A percentile compares a stretch with the other conserved stretches of the same genome.
Evolutionary conservation across 2,329 filamentous ascomycete species (phyloP).

Genomic region (Pseudopyrenochaeta lycopersici): DNA sequence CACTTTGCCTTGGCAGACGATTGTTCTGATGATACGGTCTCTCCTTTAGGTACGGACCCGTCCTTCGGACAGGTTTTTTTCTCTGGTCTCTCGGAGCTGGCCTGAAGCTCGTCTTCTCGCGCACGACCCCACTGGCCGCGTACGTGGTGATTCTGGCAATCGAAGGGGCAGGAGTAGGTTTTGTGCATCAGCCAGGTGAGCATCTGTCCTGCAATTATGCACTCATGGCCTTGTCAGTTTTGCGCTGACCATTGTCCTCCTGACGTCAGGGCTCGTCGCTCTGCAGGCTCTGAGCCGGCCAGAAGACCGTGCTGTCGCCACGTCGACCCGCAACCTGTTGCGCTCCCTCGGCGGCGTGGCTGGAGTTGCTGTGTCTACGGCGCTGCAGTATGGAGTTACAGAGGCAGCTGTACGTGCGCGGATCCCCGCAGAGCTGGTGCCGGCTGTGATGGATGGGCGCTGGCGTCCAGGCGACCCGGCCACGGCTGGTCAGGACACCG

Average conservation of each 20-base stretch:
- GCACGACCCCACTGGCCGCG: slow-evolving; percentile 52
- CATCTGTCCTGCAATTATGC: background rate
- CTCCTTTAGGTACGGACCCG: slow-evolving; percentile 52
- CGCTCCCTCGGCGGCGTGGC: slow-evolving; percentile 67
- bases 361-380: slow-evolving; percentile 61
- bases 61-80: slow-evolving; percentile 56
- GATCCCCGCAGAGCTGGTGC: slow-evolving; percentile 22
- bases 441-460: slow-evolving; percentile 16
- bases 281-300: slow-evolving; percentile 62
- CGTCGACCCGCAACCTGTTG: slow-evolving; percentile 70
- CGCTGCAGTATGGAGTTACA: slow-evolving; percentile 26
- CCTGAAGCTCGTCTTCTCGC: slow-evolving; percentile 61
- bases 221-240: slow-evolving; percentile 19
- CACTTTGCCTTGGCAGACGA: too few relatives aligned
- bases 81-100: slow-evolving; percentile 63
- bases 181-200: slow-evolving; percentile 58
- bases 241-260: too few relatives aligned
- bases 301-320: slow-evolving; percentile 68
- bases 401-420: background rate
- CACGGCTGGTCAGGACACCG: slow-evolving; percentile 21
- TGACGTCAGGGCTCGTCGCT: slow-evolving; percentile 56
- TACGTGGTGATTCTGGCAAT: slow-evolving; percentile 63
- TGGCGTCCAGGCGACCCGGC: slow-evolving; percentile 17
- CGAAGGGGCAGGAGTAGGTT: slow-evolving; percentile 59
- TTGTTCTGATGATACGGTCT: too few relatives aligned